phyloP scores from a whole-genome alignment of 2,329 filamentous ascomycete genomes.

The Venturiaceae sp. region DNA sequence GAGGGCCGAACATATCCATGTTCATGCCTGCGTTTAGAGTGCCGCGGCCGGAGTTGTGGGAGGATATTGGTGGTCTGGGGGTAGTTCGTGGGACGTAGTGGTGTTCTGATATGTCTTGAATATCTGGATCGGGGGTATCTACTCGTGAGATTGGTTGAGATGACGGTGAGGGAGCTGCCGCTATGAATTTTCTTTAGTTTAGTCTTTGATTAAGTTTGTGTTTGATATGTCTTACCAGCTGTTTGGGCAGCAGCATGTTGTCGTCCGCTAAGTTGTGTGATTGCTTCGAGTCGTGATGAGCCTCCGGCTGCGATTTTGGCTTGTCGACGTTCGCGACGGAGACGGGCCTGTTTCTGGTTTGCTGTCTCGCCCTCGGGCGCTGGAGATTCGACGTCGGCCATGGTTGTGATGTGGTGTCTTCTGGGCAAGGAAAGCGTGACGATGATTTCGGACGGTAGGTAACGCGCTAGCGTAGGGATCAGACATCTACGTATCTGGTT shows the following conservation, averaged over 20 bases:
- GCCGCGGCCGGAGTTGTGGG: constrained; percentile 12
- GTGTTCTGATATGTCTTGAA: constrained; percentile 11
- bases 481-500: too few relatives aligned
- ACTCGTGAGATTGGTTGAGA: background rate
- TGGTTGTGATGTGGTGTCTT: background rate
- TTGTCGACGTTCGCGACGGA: constrained; percentile 69
- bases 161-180: background rate
- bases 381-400: background rate
- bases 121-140: constrained; percentile 11
- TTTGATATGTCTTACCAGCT: background rate
- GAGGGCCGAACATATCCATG: background rate
- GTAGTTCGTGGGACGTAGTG: constrained; percentile 18
- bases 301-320: constrained; percentile 69
- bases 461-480: too few relatives aligned
- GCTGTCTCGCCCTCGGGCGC: constrained; percentile 25
- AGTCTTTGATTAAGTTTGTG: background rate
- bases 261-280: constrained; percentile 57
- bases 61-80: constrained; percentile 45
- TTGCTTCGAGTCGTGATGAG: constrained; percentile 60
- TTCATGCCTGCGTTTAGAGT: constrained; percentile 3
- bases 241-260: constrained; percentile 8
- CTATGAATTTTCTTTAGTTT: background rate
- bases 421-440: too few relatives aligned
- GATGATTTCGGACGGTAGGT: too few relatives aligned
- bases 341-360: constrained; percentile 51